Evolutionary conservation across 2,329 filamentous ascomycete genomes (phyloP).

Genomic region (Colletotrichum sublineola): DNA sequence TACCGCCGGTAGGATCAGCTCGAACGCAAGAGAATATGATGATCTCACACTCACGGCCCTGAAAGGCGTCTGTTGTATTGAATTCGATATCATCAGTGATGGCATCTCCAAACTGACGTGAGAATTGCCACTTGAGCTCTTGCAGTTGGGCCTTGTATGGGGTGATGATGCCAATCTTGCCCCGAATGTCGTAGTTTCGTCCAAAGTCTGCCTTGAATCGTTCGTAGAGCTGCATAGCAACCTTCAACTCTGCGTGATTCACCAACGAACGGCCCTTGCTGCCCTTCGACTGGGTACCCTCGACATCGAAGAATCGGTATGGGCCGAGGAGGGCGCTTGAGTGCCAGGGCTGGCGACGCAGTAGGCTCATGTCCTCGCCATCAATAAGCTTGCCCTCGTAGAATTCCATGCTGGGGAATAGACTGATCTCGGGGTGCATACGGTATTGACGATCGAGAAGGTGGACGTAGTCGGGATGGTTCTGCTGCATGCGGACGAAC

Average conservation of each 20-base stretch:
- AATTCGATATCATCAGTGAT: conserved; percentile 90
- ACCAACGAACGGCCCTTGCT: conserved; percentile 88
- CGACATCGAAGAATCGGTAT: conserved; percentile 97
- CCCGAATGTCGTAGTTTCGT: conserved; percentile 74
- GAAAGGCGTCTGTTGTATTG: conserved; percentile 98
- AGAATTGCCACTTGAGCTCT: conserved; percentile 83
- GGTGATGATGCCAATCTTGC: conserved; percentile 96
- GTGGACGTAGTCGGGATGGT: conserved; percentile 89
- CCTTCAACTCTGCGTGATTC: conserved; percentile 87
- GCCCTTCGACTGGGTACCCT: conserved; percentile 87
- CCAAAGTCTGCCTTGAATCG: conserved; percentile 80
- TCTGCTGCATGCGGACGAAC: conserved; percentile 98
- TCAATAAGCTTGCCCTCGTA: conserved; percentile 91
- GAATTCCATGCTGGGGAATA: conserved; percentile 90
- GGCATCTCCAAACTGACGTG: conserved; percentile 76
- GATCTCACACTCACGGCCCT: conserved; percentile 95
- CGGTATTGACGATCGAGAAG: conserved; percentile 98
- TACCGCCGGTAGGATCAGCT: conserved; percentile 90
- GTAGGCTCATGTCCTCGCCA: conserved; percentile 82
- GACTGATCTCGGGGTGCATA: conserved; percentile 98
- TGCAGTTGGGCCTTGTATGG: conserved; percentile 95
- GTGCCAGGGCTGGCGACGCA: conserved; percentile 89
- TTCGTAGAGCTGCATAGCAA: conserved; percentile 87
- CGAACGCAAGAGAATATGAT: conserved; percentile 99
- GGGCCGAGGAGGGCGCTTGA: conserved; percentile 83